Conservation (phyloP, 306 rosid genomes). For the Abrus pulchellus region DNA sequence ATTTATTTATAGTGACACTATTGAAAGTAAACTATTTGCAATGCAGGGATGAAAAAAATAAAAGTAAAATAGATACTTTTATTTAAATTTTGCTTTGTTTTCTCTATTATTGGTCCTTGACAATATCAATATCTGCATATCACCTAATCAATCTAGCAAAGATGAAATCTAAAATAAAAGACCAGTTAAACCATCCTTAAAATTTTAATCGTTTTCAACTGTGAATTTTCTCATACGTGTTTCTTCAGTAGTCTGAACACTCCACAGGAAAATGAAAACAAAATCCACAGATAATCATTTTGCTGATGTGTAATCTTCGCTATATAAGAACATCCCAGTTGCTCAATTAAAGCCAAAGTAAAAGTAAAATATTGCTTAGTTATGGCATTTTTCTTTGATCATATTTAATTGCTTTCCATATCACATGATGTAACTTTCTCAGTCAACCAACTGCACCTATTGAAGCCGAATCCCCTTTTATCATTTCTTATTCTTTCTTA, state of each 20-base stretch:
- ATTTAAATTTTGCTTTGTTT: constrained; percentile 15
- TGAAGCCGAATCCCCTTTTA: constrained; percentile 22
- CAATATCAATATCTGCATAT: constrained; percentile 4
- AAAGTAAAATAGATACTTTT: not conserved
- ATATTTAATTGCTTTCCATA: constrained; percentile 48
- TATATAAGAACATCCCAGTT: constrained; percentile 38
- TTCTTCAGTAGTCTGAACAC: not conserved
- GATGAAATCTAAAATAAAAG: not conserved
- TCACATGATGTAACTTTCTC: constrained; percentile 72
- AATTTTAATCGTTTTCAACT: not conserved
- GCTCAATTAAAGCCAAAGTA: constrained; percentile 44
- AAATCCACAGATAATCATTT: constrained; percentile 36
- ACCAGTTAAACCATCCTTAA: not conserved
- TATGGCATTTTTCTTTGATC: constrained; percentile 33
- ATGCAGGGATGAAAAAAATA: not conserved
- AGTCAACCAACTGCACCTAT: constrained; percentile 55
- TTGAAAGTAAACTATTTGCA: constrained; percentile 7
- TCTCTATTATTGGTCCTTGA: constrained; percentile 36
- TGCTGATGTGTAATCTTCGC: constrained; percentile 29
- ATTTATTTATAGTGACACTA: not conserved
- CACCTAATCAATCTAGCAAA: not conserved
- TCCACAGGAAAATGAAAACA: constrained; percentile 23
- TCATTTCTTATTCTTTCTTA: constrained; percentile 17
- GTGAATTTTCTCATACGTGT: not conserved
- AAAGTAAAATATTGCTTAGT: constrained; percentile 51